Base-by-base conservation (phyloP, 202 grass and related monocot species). In the Dendrocalamus latiflorus region DNA sequence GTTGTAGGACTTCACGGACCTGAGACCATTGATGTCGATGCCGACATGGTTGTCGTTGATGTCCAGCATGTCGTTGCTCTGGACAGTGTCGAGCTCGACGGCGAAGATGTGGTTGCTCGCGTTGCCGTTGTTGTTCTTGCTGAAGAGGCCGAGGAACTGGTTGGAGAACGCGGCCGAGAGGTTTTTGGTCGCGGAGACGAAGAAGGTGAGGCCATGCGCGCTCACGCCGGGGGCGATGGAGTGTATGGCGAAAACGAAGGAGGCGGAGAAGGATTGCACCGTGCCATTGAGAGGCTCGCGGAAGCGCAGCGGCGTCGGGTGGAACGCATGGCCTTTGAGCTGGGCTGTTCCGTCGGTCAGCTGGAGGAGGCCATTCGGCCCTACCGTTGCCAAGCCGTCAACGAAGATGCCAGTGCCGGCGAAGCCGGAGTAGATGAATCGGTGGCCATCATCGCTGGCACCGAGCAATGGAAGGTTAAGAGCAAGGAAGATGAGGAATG, bases 61-160 rank as follows among this genome's bases (percentile, higher is more conserved):
- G 51, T 67, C 77, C 21, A 30, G 36, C 36, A 80, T 44, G 36
- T 69, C 77, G 5, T 25, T 69, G 77, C 68, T 80, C 15, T 80
- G 77, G 48, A 36, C 37, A 4, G 63, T 80, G 64, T 80, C 77
- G 22, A 70, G 39, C n/a, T n/a, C n/a, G n/a, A n/a, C n/a, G n/a
- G n/a, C n/a, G n/a, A n/a, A n/a, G n/a, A n/a, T n/a, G n/a, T n/a
- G n/a, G n/a, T n/a, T n/a, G n/a, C n/a, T n/a, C n/a, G n/a, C n/a
- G n/a, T n/a, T n/a, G n/a, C 77, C 64, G 14, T 68, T 80, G 77
- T 24, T 80, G 1, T 11, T 56, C 16, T 3, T 13, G 48, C 68
- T 80, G 64, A 80, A 14, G 24, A 86, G 18, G 24, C 83, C 83
- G 21, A 85, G 24, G 57, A 43, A 78, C 74, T 85, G 83, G 55